Percentiles rank a stretch among this genome's conserved stretches.
These are phyloP conservation scores for Kwoniella pini DNA, from an alignment of 768 basidiomycete genomes.

Conservation along the genomic window DNA sequence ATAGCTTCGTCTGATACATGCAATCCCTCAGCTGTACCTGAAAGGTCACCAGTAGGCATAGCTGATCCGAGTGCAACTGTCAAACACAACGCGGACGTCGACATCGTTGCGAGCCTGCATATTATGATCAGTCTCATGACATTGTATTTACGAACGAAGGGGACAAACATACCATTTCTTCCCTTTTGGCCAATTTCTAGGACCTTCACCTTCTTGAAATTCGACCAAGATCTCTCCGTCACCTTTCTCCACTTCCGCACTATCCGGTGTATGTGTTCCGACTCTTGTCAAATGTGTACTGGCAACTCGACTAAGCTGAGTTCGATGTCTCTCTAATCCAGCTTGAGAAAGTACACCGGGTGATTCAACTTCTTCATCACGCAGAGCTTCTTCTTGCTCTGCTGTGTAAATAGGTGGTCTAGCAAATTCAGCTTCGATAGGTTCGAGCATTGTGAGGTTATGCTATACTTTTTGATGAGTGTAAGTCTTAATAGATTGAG, in stretches of 20 bases:
- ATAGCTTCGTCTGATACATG: constrained; percentile 35
- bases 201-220: constrained; percentile 32
- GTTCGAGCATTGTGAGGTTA: constrained; percentile 27
- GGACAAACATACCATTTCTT: constrained; percentile 36
- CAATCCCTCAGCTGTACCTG: constrained; percentile 31
- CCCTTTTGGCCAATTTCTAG: constrained; percentile 30
- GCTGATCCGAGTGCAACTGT: constrained; percentile 41
- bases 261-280: constrained; percentile 9
- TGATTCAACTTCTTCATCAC: constrained; percentile 24
- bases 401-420: constrained; percentile 31
- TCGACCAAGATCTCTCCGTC: constrained; percentile 30
- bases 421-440: constrained; percentile 37
- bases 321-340: constrained; percentile 8
- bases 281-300: constrained; percentile 7
- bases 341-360: constrained; percentile 2
- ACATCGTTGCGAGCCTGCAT: constrained; percentile 21
- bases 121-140: not conserved
- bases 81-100: constrained; percentile 38
- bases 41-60: constrained; percentile 44
- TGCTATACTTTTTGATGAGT: not conserved
- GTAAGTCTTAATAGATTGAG: too few relatives aligned
- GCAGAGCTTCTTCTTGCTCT: constrained; percentile 28
- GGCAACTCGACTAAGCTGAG: constrained; percentile 1
- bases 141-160: not conserved
- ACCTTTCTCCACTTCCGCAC: constrained; percentile 25